A percentile compares a stretch with the other conserved stretches of the same genome.
These are phyloP conservation scores for Meredithiella fracta DNA, from an alignment of 2,329 filamentous ascomycete genomes.

Conservation along the genomic window DNA sequence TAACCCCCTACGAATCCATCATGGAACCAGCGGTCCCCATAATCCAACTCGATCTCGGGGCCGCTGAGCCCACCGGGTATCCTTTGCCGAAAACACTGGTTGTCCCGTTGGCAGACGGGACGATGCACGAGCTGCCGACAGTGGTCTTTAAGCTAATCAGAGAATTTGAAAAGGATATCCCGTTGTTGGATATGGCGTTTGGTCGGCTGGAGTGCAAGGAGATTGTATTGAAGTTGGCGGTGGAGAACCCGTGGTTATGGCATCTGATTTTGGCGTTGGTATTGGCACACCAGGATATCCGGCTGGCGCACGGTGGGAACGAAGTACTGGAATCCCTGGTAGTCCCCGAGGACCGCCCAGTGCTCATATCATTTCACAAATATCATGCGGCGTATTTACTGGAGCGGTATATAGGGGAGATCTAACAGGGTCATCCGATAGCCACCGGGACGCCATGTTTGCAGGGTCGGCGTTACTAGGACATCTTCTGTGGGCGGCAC, in stretches of 20 bases:
- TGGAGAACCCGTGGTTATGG: slow-evolving; percentile 15
- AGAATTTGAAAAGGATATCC: neutral
- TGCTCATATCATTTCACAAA: slow-evolving; percentile 29
- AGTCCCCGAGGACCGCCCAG: slow-evolving; percentile 16
- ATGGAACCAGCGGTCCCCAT: slow-evolving; percentile 8
- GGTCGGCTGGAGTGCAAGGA: neutral
- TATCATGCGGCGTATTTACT: slow-evolving; percentile 32
- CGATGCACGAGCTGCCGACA: neutral
- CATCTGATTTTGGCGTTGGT: slow-evolving; percentile 10
- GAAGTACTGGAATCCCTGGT: neutral
- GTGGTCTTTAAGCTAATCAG: neutral
- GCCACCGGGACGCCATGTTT: slow-evolving; percentile 32
- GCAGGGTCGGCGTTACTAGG: slow-evolving; percentile 31
- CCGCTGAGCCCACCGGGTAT: neutral
- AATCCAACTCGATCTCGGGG: neutral
- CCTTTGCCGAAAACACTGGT: neutral
- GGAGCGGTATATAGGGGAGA: slow-evolving; percentile 18
- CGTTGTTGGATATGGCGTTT: neutral
- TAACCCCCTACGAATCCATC: slow-evolving; percentile 11
- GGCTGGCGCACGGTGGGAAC: neutral
- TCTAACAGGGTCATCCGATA: neutral
- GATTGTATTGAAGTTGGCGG: slow-evolving; percentile 14
- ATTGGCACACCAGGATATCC: slow-evolving; percentile 15
- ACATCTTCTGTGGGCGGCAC: slow-evolving; percentile 27
- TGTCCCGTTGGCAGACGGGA: slow-evolving; percentile 7